Evolutionary conservation across 257 asterid genomes (phyloP).

Genomic region (Solanum medicagineum): DNA sequence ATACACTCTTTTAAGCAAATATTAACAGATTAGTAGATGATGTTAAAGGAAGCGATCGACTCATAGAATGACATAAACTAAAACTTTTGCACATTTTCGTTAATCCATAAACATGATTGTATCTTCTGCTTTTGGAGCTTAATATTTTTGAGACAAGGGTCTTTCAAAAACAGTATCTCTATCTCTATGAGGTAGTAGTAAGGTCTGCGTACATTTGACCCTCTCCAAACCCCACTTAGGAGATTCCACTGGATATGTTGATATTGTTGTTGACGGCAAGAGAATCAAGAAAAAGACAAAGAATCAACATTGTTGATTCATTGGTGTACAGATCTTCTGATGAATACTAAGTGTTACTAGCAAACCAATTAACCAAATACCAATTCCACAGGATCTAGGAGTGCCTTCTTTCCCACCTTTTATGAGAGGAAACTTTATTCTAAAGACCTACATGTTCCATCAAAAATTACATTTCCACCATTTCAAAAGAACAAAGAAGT

Average conservation of each 20-base stretch:
- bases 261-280: background rate
- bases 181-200: too few species aligned
- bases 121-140: too few species aligned
- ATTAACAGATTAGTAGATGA: background rate
- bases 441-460: background rate
- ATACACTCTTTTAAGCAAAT: background rate
- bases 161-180: too few species aligned
- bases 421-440: constrained; percentile 10
- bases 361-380: background rate
- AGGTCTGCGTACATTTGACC: too few species aligned
- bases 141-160: too few species aligned
- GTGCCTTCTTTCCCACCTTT: constrained; percentile 2
- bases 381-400: background rate
- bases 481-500: background rate
- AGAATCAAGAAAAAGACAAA: background rate
- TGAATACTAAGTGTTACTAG: background rate
- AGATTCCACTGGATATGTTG: too few species aligned
- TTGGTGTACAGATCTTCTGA: background rate
- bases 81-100: background rate
- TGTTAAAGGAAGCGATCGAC: background rate
- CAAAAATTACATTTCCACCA: background rate
- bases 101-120: background rate
- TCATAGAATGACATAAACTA: background rate
- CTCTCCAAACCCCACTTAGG: too few species aligned
- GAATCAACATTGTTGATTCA: background rate